A percentile compares a stretch with the other conserved stretches of the same genome.
phyloP scores from a whole-genome alignment of 2,329 filamentous ascomycete species.

The Aspergillus jensenii region DNA sequence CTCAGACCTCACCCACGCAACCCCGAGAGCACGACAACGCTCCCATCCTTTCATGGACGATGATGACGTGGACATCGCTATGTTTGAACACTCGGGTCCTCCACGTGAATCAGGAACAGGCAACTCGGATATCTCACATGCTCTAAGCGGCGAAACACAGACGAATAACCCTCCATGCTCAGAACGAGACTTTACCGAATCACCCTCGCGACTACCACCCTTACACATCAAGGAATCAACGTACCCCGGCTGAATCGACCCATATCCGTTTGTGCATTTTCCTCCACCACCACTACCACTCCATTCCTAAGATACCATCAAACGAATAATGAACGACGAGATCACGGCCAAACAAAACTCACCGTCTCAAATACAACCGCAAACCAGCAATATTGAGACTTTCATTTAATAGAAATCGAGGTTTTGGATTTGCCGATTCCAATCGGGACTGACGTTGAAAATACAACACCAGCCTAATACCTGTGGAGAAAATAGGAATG shows the following conservation, averaged over 20 bases:
- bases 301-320: neutral
- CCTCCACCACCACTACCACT: neutral
- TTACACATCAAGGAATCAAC: neutral
- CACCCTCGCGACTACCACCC: constrained; percentile 5
- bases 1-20: constrained; percentile 42
- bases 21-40: constrained; percentile 21
- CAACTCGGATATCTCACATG: constrained; percentile 27
- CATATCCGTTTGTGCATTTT: neutral
- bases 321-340: constrained; percentile 17
- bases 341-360: constrained; percentile 7
- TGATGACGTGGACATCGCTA: constrained; percentile 39
- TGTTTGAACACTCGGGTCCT: constrained; percentile 34
- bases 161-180: constrained; percentile 17
- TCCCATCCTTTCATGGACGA: constrained; percentile 34
- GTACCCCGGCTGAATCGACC: neutral
- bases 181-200: constrained; percentile 23
- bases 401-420: neutral
- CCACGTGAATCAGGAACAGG: constrained; percentile 18
- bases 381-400: neutral
- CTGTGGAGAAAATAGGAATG: neutral
- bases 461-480: neutral
- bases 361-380: neutral
- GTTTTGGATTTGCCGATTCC: neutral
- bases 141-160: constrained; percentile 31
- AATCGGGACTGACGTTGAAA: neutral